Evolutionary conservation across 805 yeast species (phyloP).

Genomic region (Hanseniaspora mollemarum): DNA sequence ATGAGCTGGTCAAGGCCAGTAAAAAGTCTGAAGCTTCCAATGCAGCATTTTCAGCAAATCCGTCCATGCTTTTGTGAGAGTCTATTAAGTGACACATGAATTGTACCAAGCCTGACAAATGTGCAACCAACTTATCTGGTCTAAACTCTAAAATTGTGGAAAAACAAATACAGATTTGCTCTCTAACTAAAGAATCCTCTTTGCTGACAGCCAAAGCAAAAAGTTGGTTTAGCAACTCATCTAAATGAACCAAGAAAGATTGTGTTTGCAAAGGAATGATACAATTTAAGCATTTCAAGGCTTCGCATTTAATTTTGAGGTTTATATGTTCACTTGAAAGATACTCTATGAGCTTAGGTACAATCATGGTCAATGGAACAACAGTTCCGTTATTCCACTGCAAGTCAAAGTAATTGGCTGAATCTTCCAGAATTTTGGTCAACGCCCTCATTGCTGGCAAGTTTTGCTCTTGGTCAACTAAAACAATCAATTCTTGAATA

Average conservation of each 20-base stretch:
- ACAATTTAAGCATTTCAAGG: conserved; percentile 64
- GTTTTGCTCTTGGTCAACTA: conserved; percentile 42
- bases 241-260: conserved; percentile 51
- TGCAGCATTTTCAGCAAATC: conserved; percentile 58
- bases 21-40: conserved; percentile 90
- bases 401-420: conserved; percentile 50
- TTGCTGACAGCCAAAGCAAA: conserved; percentile 61
- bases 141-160: conserved; percentile 57
- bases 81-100: conserved; percentile 72
- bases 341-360: conserved; percentile 52
- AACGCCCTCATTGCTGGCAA: conserved; percentile 52
- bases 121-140: conserved; percentile 71
- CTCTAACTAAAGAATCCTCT: conserved; percentile 41
- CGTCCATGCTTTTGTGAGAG: conserved; percentile 13
- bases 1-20: conserved; percentile 55
- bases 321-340: conserved; percentile 27
- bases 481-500: conserved; percentile 53
- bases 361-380: conserved; percentile 55
- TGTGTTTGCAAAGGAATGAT: conserved; percentile 62
- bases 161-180: conserved; percentile 69
- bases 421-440: conserved; percentile 83
- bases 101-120: conserved; percentile 72
- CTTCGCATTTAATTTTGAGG: conserved; percentile 45
- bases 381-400: conserved; percentile 45
- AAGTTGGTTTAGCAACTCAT: conserved; percentile 50